Evolutionary conservation across 2,329 filamentous ascomycete species (phyloP).

Genomic region (Aspergillus sp.): DNA sequence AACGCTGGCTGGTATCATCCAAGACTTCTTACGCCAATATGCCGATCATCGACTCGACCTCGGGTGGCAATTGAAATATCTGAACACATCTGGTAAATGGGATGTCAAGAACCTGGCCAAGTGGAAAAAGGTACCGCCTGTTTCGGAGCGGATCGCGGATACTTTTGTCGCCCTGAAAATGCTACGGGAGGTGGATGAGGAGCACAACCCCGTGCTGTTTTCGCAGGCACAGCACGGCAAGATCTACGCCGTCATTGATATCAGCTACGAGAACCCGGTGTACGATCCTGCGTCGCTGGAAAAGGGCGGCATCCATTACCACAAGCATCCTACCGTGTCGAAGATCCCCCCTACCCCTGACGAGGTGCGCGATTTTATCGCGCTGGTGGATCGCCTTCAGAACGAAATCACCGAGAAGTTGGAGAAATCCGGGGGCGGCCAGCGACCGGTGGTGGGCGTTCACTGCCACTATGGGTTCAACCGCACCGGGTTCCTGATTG

Average conservation of each 20-base stretch:
- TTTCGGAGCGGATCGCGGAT: conserved; percentile 73
- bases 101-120: conserved; percentile 95
- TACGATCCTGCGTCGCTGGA: conserved; percentile 77
- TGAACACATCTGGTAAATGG: conserved; percentile 92
- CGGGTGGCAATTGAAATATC: conserved; percentile 86
- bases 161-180: conserved; percentile 92
- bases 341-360: conserved; percentile 76
- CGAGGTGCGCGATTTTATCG: conserved; percentile 60
- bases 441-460: conserved; percentile 65
- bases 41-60: conserved; percentile 76
- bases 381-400: conserved; percentile 60
- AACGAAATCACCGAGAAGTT: conserved; percentile 52
- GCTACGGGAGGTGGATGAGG: conserved; percentile 80
- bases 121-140: conserved; percentile 77
- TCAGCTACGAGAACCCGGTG: conserved; percentile 84
- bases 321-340: conserved; percentile 88
- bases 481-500: conserved; percentile 85
- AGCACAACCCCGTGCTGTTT: conserved; percentile 74
- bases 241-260: conserved; percentile 80
- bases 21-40: conserved; percentile 73
- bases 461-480: conserved; percentile 98
- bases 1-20: conserved; percentile 75
- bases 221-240: conserved; percentile 63
- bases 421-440: conserved; percentile 44
- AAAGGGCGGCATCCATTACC: conserved; percentile 65